phyloP scores from a whole-genome alignment of 257 asterid species.

The Plantago ovata region DNA sequence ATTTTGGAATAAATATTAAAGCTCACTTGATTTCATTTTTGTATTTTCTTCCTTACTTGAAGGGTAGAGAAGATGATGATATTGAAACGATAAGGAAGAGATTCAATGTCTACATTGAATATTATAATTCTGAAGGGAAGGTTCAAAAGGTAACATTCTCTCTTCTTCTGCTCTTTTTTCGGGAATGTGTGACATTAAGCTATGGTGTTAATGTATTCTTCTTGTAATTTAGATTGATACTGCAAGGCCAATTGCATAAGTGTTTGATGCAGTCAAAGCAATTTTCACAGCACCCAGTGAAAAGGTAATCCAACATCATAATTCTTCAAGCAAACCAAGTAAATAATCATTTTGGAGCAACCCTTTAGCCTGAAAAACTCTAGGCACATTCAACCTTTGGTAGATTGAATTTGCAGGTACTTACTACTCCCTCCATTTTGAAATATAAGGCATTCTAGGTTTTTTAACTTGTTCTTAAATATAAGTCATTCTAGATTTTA shows the following conservation, averaged over 20 bases:
- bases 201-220: conserved; percentile 2
- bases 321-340: conserved; percentile 4
- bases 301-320: conserved; percentile 29
- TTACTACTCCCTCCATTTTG: too few relatives aligned
- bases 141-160: conserved; percentile 37
- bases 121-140: conserved; percentile 51
- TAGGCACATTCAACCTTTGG: too few relatives aligned
- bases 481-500: too few relatives aligned
- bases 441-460: too few relatives aligned
- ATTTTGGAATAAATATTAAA: not conserved
- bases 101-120: conserved; percentile 47
- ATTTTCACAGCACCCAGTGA: conserved; percentile 27
- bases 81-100: conserved; percentile 51
- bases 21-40: conserved; percentile 3
- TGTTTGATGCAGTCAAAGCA: conserved; percentile 35
- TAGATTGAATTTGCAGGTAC: too few relatives aligned
- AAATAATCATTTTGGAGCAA: not conserved
- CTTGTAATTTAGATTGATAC: conserved; percentile 32
- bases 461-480: too few relatives aligned
- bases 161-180: not conserved
- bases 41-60: conserved; percentile 12
- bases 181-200: not conserved
- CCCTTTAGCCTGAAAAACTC: not conserved
- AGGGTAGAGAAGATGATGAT: conserved; percentile 65
- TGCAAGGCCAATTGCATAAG: conserved; percentile 36